Conservation (phyloP, 805 yeast genomes). For the Teunomyces pallodes region DNA sequence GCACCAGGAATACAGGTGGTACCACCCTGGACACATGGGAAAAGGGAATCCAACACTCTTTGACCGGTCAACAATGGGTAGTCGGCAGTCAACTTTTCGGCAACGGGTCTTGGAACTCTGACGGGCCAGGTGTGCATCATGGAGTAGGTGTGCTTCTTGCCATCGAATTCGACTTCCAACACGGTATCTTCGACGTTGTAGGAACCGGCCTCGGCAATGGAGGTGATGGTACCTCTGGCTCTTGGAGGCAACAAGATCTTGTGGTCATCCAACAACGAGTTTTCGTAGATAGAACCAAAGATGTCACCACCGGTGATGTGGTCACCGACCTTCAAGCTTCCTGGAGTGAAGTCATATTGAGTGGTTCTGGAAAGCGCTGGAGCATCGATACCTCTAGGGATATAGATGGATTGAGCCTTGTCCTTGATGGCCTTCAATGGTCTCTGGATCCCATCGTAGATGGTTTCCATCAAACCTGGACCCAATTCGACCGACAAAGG, state of each 20-base stretch:
- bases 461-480: slow-evolving; percentile 99
- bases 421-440: slow-evolving; percentile 94
- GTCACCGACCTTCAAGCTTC: slow-evolving; percentile 80
- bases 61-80: slow-evolving; percentile 97
- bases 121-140: slow-evolving; percentile 99
- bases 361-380: slow-evolving; percentile 87
- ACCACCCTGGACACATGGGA: slow-evolving; percentile 99
- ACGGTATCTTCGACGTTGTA: slow-evolving; percentile 88
- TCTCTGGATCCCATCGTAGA: slow-evolving; percentile 99
- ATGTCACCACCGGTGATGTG: slow-evolving; percentile 98
- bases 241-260: slow-evolving; percentile 95
- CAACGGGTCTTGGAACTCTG: slow-evolving; percentile 98
- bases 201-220: slow-evolving; percentile 85
- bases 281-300: slow-evolving; percentile 90
- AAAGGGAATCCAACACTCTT: slow-evolving; percentile 95
- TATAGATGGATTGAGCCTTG: slow-evolving; percentile 84
- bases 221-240: slow-evolving; percentile 95
- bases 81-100: slow-evolving; percentile 90
- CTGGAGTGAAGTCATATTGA: slow-evolving; percentile 86
- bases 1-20: slow-evolving; percentile 99
- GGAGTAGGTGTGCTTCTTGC: slow-evolving; percentile 72
- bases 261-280: slow-evolving; percentile 88
- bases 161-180: slow-evolving; percentile 93
- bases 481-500: slow-evolving; percentile 99
- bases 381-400: slow-evolving; percentile 97